phyloP scores from a whole-genome alignment of 305 asterid species.

The Solanum chacoense region DNA sequence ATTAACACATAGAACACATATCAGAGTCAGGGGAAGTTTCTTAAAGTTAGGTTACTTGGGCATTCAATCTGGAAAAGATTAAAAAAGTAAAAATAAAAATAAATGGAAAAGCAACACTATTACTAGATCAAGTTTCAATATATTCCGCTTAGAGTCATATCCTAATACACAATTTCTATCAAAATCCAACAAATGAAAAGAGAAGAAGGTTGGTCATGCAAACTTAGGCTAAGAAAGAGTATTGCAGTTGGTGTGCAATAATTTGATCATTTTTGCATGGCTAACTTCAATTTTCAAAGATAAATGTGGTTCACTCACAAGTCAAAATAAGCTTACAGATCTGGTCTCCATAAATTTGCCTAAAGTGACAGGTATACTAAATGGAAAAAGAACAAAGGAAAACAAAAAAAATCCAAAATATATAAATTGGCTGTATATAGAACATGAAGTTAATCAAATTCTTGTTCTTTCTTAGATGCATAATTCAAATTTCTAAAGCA shows the following conservation, averaged over 20 bases:
- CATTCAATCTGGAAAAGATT: not conserved
- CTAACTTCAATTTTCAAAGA: not conserved
- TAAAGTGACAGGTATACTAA: not conserved
- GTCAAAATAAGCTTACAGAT: not conserved
- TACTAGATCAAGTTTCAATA: not conserved
- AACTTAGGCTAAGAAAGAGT: not conserved
- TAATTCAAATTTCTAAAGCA: not conserved
- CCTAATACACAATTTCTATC: not conserved
- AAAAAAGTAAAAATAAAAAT: not conserved
- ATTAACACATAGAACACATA: not conserved
- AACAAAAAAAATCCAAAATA: not conserved
- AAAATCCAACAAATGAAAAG: not conserved
- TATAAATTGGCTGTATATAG: not conserved
- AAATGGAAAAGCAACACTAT: not conserved
- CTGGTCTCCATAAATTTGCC: not conserved
- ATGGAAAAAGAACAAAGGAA: not conserved
- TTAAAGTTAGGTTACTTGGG: not conserved
- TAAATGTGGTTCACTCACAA: not conserved
- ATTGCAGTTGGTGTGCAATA: not conserved
- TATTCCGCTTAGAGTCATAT: not conserved
- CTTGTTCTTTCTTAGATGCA: not conserved
- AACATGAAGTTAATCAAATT: not conserved
- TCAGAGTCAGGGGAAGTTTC: not conserved
- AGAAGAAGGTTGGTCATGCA: not conserved
- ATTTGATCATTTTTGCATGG: not conserved